These are phyloP conservation scores for Corymbia maculata DNA, from an alignment of 345 rosid genomes.

Conservation along the genomic window DNA sequence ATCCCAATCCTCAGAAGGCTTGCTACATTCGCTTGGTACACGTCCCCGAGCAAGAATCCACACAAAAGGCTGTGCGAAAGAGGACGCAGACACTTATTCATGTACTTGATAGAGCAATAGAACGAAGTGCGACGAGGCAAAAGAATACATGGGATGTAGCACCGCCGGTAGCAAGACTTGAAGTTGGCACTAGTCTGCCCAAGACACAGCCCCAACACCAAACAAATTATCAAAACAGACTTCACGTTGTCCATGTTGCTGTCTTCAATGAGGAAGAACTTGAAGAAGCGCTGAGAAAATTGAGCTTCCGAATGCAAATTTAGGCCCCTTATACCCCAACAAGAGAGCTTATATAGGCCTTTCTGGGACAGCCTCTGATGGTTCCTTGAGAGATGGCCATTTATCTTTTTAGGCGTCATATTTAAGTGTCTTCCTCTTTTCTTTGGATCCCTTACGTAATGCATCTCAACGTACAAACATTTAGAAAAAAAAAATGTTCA, in stretches of 20 bases:
- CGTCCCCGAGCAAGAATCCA: slow-evolving; percentile 22
- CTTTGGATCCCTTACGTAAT: background rate
- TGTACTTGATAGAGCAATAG: slow-evolving; percentile 14
- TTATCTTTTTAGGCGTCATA: background rate
- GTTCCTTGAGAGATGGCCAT: background rate
- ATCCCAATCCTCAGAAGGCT: background rate
- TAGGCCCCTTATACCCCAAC: background rate
- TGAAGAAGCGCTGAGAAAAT: background rate
- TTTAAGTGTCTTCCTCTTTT: background rate
- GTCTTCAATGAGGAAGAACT: background rate
- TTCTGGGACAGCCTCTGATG: background rate
- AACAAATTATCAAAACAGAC: background rate
- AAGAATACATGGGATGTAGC: slow-evolving; percentile 18
- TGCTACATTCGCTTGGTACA: slow-evolving; percentile 9
- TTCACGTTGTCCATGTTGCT: background rate
- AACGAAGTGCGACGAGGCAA: background rate
- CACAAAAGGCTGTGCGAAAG: slow-evolving; percentile 5
- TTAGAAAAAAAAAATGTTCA: background rate
- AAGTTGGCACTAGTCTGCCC: slow-evolving; percentile 10
- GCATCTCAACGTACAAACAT: background rate
- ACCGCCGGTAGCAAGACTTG: slow-evolving; percentile 15
- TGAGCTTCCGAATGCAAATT: background rate
- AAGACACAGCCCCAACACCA: slow-evolving; percentile 9
- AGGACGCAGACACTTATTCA: slow-evolving; percentile 19
- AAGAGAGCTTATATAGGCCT: background rate